Base-by-base conservation (phyloP, 2,329 filamentous ascomycete genomes). In the Alternaria triticimaculans region DNA sequence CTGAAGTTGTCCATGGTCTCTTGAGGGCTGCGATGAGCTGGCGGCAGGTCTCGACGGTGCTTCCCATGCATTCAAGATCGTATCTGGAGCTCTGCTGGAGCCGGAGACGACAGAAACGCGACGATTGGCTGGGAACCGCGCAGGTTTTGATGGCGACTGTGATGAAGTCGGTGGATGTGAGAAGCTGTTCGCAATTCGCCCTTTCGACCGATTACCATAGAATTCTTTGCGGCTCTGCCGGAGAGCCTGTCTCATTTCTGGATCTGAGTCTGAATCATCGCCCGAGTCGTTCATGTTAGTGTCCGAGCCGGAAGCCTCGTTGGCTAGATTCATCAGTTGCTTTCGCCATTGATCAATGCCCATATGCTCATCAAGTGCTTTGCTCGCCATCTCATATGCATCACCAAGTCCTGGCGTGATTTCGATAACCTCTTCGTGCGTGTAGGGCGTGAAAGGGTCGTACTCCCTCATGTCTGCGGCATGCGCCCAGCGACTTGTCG, bases 401-500 rank as follows among this genome's bases (percentile, higher is more conserved):
- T 64, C 53, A n/a, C 44, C 45, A 4, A 75, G 59, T 3, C 62
- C 67, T 8, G 63, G 56, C 3, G 50, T 63, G 10, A 23, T 49
- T 11, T 1, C 41, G 11, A 62, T 51, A 1, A 10, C 53, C 3
- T 58, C 60, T 3, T 59, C 30, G 5, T 59, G 18, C 15, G 49
- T 51, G 20, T 50, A 49, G n/a, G 56, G 48, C 6, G 44, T 12
- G 15, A 44, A 64, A 6, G 63, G 69, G 46, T 72, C 62, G n/a
- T 56, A 75, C 2, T 63, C 55, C 18, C 56, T 26, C 21, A 73
- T 53, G 2, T 74, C 67, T 3, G 45, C 46, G 9, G 64, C 43
- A 5, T 26, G 23, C 7, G 69, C 72, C 70, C 74, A 77, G 7
- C 63, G 64, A 18, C 75, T 77, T 62, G 25, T 46, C 49, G 7